Conservation (phyloP, 192 early-diverging fungal species). For the Coemansia sp. region DNA sequence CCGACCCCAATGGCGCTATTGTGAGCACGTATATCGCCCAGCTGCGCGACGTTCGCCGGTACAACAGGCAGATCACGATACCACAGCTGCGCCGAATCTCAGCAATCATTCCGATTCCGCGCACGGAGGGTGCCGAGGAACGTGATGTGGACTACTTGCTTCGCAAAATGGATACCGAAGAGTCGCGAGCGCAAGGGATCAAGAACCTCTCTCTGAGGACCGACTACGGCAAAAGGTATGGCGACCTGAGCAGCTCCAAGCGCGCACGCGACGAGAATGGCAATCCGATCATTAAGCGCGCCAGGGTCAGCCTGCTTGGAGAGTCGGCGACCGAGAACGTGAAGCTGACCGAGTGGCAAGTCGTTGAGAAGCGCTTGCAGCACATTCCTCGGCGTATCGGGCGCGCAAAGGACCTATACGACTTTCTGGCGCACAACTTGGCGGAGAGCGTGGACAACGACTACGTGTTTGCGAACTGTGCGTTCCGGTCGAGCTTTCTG, state of each 20-base stretch:
- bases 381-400: slow-evolving; percentile 12
- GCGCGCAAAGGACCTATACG: slow-evolving; percentile 29
- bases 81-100: neutral
- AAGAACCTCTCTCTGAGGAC: neutral
- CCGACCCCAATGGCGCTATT: slow-evolving; percentile 22
- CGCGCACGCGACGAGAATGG: neutral
- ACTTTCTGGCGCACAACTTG: slow-evolving; percentile 18
- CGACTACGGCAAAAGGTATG: neutral
- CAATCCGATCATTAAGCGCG: neutral
- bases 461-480: slow-evolving; percentile 20
- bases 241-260: neutral
- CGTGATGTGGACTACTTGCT: slow-evolving; percentile 17
- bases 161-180: neutral
- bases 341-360: neutral
- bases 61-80: neutral
- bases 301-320: slow-evolving; percentile 5
- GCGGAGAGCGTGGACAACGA: slow-evolving; percentile 12
- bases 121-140: slow-evolving; percentile 28
- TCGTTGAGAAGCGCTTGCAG: slow-evolving; percentile 9
- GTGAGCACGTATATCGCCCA: slow-evolving; percentile 27
- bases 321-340: neutral
- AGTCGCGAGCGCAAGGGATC: neutral
- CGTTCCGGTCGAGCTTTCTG: slow-evolving; percentile 23
- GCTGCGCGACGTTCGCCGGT: slow-evolving; percentile 16
- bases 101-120: neutral